Evolutionary conservation across 2,329 filamentous ascomycete genomes (phyloP), one percentile per base, ranked within the genome.

Genomic region (Hypoxylon sp.): DNA sequence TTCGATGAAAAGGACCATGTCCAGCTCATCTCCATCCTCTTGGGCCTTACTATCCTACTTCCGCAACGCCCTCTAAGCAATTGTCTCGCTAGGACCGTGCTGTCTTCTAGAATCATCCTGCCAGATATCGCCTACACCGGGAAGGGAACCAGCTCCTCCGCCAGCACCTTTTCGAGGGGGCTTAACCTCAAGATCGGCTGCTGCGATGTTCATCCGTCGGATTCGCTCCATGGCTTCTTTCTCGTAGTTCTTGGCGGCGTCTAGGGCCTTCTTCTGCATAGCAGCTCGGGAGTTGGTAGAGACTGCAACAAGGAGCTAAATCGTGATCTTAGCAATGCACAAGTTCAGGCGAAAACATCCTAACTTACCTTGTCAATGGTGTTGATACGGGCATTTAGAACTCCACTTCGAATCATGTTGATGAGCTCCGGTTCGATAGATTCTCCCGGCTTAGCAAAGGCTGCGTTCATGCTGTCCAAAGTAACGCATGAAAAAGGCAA

Each of bases 401-500:
- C 85, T 6, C 90, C 90, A 11, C 85, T 83, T 57, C 90, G 85
- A 74, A 99, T 98, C 89, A 98, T 92, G 0, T 80, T 79, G 30
- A 92, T 87, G 33, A 98, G 84, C 80, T 99, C 96, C 25, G 85
- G 82, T 74, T 94, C 90, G 51, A 95, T 89, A 3, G 87, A 85
- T 68, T 85, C 82, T 3, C 87, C 87, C 0, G 88, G 83, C 2
- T 85, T 82, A 0, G 89, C 90, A 79, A 99, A 98, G 1, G 93
- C 91, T 37, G 87, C 84, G 7, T 92, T 89, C 84, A 99, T 89
- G 68, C 90, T 94, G 20, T 91, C 86, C 3, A 98, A 84, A 0
- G 92, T 95, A 68, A 98, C 94, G 72, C 91, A 91, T 46, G 92
- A 97, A 80, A 97, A 99, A 0, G 96, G 95, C 25, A 93, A 86